Base-by-base conservation (phyloP, 371 early-diverging fungal species). In the Mortierella sp. region DNA sequence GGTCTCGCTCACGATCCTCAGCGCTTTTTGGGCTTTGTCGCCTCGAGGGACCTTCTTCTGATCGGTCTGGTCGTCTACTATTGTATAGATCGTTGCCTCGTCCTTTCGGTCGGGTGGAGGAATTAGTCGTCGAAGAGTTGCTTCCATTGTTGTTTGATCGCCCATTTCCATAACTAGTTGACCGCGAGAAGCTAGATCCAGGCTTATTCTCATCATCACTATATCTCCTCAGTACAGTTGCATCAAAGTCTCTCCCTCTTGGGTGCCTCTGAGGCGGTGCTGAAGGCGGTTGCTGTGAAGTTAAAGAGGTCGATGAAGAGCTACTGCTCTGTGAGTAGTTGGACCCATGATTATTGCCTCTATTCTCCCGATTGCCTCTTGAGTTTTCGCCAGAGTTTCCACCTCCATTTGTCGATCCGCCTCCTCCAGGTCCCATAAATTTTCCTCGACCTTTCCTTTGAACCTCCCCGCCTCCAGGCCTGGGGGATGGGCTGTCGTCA, bases 161-260 rank as follows among this genome's bases (percentile, higher is more conserved):
- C 5, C 45, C 39, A 0, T 57, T 60, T 9, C 54, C 66, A 63
- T 73, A 78, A 57, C 73, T 73, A 30, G 69, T 68, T 32, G 73
- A 78, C 11, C 78, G 69, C 2, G 78, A 66, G 37, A 73, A 73
- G 35, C 35, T 49, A 20, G 78, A 64, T 26, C 61, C 64, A 28
- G 73, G 73, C 18, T 58, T 54, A 47, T 51, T 66, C 37, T 78
- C 78, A 35, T 74, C 79, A 43, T 74, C 78, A 39, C 68, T 73
- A 22, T 83, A 83, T 3, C 68, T 65, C 20, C 78, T 65, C 40
- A 83, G 62, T 20, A 77, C 69, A 1, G 84, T 85, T 12, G 85
- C 84, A 67, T 85, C 85, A 49, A 85, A 84, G 26, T 85, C 81
- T 3, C 85, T 81, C 49, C 84, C 81, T 30, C 81, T 72, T 10